phyloP scores from a whole-genome alignment of 805 yeast species.

The Metschnikowia kunwiensis region DNA sequence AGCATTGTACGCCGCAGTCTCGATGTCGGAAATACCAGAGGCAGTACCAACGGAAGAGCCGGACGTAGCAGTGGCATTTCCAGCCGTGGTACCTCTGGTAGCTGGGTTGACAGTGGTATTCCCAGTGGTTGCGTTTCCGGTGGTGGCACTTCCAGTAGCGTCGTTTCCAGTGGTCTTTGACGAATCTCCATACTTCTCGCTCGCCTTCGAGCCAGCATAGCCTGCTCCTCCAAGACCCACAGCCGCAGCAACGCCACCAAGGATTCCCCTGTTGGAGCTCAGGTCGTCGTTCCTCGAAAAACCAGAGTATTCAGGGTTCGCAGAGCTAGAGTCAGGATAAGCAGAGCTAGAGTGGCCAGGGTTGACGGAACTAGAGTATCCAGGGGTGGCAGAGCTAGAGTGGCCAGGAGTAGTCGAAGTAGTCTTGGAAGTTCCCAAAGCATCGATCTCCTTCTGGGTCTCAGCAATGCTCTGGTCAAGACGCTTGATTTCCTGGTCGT shows the following conservation, averaged over 20 bases:
- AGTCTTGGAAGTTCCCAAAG: slow-evolving; percentile 6
- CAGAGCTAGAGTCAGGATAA: not conserved
- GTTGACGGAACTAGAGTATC: not conserved
- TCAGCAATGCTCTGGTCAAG: slow-evolving; percentile 25
- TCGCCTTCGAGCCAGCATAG: slow-evolving; percentile 5
- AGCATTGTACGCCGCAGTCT: slow-evolving; percentile 12
- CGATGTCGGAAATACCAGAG: not conserved
- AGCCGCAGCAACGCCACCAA: slow-evolving; percentile 25
- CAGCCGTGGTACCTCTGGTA: not conserved
- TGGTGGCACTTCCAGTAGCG: too few relatives aligned
- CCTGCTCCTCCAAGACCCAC: slow-evolving; percentile 17
- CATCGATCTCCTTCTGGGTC: slow-evolving; percentile 26
- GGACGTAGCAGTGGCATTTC: not conserved
- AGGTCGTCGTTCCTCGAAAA: slow-evolving; percentile 1
- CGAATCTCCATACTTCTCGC: too few relatives aligned
- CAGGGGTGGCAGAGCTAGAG: not conserved
- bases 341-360: not conserved
- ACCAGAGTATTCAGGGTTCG: too few relatives aligned
- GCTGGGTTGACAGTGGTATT: slow-evolving; percentile 1
- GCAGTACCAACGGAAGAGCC: not conserved
- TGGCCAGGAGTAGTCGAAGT: not conserved
- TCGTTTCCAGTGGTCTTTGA: too few relatives aligned
- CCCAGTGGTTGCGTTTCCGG: slow-evolving; percentile 3
- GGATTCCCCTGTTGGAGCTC: slow-evolving; percentile 9
- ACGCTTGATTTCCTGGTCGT: slow-evolving; percentile 23